Evolutionary conservation across 805 yeast genomes (phyloP).

Genomic region (Saccharomyces paradoxus): DNA sequence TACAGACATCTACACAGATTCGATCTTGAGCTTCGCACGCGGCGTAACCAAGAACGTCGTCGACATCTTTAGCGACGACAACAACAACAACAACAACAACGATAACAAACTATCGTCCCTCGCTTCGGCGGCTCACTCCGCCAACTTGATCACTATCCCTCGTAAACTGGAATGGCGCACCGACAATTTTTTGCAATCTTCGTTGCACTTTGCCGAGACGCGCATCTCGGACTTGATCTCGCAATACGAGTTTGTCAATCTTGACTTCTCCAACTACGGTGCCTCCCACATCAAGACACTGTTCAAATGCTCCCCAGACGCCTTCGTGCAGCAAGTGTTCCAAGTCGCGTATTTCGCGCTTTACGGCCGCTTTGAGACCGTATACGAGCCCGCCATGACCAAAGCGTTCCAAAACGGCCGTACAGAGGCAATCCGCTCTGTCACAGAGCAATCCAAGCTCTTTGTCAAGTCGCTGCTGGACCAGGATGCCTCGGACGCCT

Average conservation of each 20-base stretch:
- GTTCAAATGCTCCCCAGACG: slow-evolving; percentile 88
- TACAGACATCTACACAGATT: slow-evolving; percentile 84
- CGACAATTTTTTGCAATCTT: slow-evolving; percentile 66
- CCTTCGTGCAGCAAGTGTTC: slow-evolving; percentile 87
- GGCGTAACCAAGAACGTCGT: slow-evolving; percentile 58
- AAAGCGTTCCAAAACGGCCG: slow-evolving; percentile 81
- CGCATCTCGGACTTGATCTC: slow-evolving; percentile 77
- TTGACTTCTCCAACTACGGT: slow-evolving; percentile 66
- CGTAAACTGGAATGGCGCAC: slow-evolving; percentile 84
- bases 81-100: too few species aligned
- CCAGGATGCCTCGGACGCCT: slow-evolving; percentile 48
- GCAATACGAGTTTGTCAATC: slow-evolving; percentile 77
- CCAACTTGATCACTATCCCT: slow-evolving; percentile 58
- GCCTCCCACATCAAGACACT: slow-evolving; percentile 61
- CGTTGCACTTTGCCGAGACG: slow-evolving; percentile 85
- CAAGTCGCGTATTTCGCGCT: slow-evolving; percentile 88
- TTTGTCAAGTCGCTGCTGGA: slow-evolving; percentile 84
- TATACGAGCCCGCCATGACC: slow-evolving; percentile 96
- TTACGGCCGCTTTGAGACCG: slow-evolving; percentile 87
- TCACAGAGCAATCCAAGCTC: slow-evolving; percentile 66
- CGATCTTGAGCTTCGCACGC: slow-evolving; percentile 78
- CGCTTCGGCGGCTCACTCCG: slow-evolving; percentile 7
- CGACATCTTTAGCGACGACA: slow-evolving; percentile 15
- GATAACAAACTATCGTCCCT: background rate
- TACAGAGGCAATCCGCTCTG: slow-evolving; percentile 86